These are phyloP conservation scores for Thalassiosira mediterranea DNA, from an alignment of 352 stramenopile genomes.

Conservation along the genomic window DNA sequence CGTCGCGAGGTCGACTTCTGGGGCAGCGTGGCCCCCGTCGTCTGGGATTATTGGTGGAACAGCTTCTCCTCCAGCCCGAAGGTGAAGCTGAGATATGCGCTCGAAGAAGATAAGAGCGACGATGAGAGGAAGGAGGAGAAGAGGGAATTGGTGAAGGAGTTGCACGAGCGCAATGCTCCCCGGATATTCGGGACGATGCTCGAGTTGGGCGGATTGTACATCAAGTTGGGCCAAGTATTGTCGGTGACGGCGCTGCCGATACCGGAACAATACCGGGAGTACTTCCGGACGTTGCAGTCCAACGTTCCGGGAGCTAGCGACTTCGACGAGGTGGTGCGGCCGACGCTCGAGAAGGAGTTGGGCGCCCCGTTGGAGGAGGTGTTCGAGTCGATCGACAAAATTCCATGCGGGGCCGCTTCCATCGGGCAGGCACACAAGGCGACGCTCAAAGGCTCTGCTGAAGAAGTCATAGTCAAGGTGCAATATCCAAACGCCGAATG, in stretches of 20 bases:
- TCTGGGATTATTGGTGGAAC: conserved; percentile 73
- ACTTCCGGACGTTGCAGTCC: conserved; percentile 68
- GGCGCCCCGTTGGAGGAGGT: conserved; percentile 53
- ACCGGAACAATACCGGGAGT: conserved; percentile 59
- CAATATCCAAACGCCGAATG: conserved; percentile 78
- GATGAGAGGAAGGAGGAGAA: conserved; percentile 16
- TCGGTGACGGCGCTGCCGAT: conserved; percentile 65
- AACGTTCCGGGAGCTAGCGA: conserved; percentile 62
- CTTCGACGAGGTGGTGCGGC: conserved; percentile 62
- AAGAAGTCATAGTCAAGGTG: conserved; percentile 73
- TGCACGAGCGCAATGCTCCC: conserved; percentile 43
- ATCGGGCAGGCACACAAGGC: conserved; percentile 75
- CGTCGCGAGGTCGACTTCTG: conserved; percentile 64
- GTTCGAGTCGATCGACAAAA: conserved; percentile 63
- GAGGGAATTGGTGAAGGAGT: conserved; percentile 20
- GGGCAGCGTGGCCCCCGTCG: conserved; percentile 52
- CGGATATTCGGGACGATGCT: conserved; percentile 52
- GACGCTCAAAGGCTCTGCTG: conserved; percentile 28
- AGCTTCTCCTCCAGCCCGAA: conserved; percentile 45
- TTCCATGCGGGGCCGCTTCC: conserved; percentile 67
- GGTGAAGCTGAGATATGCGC: conserved; percentile 44
- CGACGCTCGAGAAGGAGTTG: conserved; percentile 66
- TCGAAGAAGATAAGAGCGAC: conserved; percentile 9
- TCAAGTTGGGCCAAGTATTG: conserved; percentile 69
- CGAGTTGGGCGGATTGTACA: conserved; percentile 52